Evolutionary conservation across 1,284 basidiomycete species (phyloP), one percentile per base, ranked within the genome.

Genomic region (Mycosarcoma mackinlayi): DNA sequence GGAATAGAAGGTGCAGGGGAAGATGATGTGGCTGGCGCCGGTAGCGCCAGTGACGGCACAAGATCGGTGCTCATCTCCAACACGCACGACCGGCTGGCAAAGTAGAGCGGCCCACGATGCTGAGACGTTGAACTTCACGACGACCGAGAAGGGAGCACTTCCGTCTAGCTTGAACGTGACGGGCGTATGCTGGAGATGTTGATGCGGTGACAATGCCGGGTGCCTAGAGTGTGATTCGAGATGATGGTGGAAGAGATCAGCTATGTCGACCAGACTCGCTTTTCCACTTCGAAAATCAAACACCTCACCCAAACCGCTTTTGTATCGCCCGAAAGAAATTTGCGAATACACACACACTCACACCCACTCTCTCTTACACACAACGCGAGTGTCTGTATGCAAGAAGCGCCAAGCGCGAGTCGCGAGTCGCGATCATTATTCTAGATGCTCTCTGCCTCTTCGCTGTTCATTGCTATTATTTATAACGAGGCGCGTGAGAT

Each of bases 31-130:
- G 57, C 63, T 23, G 63, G 44, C 42, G 63, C 56, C 37, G 62
- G 62, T 28, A 65, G 42, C 31, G 62, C 51, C 38, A 66, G 34
- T 10, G 52, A 66, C 11, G 63, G 48, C 3, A 56, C 63, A 10
- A 57, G 44, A 3, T 66, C 63, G 14, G 56, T 55, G 34, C 42
- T 56, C 63, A 66, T 66, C 24, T n/a, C 28, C 47, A 28, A 30
- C 13, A 13, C n/a, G 19, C 28, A 35, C 42, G 42, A 19, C 18
- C n/a, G 45, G 34, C 51, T 38, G 14, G 19, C 37, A 19, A 25
- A 24, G n/a, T 6, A 13, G n/a, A 19, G 21, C 25, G 38, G 16
- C 49, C 23, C 24, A 24, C 31, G n/a, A 34, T 25, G 38, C 38
- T 47, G 33, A 34, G 33, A 24, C 7, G 19, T 47, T 18, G 30